Conservation (phyloP, 805 yeast species). For the Suhomyces vadensis region DNA sequence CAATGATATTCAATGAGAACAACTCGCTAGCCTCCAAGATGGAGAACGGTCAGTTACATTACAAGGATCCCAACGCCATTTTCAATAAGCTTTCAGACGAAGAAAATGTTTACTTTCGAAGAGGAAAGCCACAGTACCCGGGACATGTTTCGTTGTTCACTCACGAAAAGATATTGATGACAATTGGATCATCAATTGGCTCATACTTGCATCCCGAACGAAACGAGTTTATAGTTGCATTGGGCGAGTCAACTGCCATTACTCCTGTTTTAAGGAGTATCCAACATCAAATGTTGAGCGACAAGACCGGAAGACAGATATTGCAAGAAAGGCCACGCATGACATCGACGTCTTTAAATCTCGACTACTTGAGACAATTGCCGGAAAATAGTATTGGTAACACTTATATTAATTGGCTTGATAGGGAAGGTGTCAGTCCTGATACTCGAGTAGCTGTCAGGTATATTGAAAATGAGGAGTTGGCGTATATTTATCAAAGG, state of each 20-base stretch:
- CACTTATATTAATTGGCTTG: conserved; percentile 79
- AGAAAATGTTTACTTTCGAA: conserved; percentile 31
- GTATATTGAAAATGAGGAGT: conserved; percentile 84
- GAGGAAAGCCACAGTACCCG: conserved; percentile 55
- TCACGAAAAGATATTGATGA: conserved; percentile 63
- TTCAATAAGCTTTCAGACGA: conserved; percentile 28
- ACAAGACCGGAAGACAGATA: conserved; percentile 74
- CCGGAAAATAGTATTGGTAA: conserved; percentile 76
- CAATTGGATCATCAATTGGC: conserved; percentile 73
- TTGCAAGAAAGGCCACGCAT: conserved; percentile 81
- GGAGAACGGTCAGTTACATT: conserved; percentile 51
- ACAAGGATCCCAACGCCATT: conserved; percentile 33
- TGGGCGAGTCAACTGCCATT: conserved; percentile 89
- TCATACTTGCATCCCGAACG: conserved; percentile 76
- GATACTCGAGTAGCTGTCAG: conserved; percentile 89
- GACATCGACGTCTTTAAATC: conserved; percentile 67
- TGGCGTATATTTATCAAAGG: conserved; percentile 90
- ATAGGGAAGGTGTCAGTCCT: conserved; percentile 85
- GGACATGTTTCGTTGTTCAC: conserved; percentile 76
- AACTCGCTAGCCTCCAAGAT: conserved; percentile 60
- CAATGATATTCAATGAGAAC: conserved; percentile 41
- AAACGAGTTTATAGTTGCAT: conserved; percentile 72
- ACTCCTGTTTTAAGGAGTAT: conserved; percentile 62
- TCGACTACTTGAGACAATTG: conserved; percentile 56
- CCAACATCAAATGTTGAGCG: conserved; percentile 72